phyloP scores from a whole-genome alignment of 495 filamentous ascomycete genomes.

The Opeltia flavorubescens region DNA sequence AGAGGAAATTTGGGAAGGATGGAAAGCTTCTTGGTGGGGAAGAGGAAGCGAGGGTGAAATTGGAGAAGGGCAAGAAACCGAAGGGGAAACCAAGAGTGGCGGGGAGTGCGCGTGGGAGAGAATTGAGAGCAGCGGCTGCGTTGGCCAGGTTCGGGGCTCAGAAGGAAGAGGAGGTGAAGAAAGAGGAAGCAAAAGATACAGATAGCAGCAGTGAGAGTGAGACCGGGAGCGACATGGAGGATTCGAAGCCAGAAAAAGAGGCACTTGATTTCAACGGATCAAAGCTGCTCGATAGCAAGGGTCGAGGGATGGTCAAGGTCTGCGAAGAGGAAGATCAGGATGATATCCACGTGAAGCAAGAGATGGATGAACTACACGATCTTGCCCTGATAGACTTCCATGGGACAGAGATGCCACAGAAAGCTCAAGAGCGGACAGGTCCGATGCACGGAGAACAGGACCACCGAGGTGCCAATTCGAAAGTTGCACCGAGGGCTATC shows the following conservation, averaged over 20 bases:
- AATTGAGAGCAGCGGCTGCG: slow-evolving; percentile 62
- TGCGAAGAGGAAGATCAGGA: slow-evolving; percentile 55
- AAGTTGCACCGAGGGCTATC: neutral
- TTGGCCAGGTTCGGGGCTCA: slow-evolving; percentile 50
- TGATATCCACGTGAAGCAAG: slow-evolving; percentile 43
- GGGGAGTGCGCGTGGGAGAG: slow-evolving; percentile 51
- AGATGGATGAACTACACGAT: slow-evolving; percentile 43
- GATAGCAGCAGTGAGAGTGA: slow-evolving; percentile 23
- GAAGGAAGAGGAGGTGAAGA: slow-evolving; percentile 22
- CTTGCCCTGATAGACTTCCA: slow-evolving; percentile 9
- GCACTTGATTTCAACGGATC: slow-evolving; percentile 42
- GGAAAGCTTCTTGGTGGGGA: slow-evolving; percentile 55
- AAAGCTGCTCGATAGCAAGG: slow-evolving; percentile 44
- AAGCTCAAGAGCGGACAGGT: neutral
- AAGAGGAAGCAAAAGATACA: slow-evolving; percentile 12
- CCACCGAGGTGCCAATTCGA: neutral
- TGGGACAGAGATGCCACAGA: neutral
- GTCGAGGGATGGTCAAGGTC: slow-evolving; percentile 48
- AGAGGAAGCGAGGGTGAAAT: slow-evolving; percentile 39
- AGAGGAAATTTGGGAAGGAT: slow-evolving; percentile 59
- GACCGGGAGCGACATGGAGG: slow-evolving; percentile 20
- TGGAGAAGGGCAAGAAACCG: slow-evolving; percentile 48
- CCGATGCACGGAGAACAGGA: neutral
- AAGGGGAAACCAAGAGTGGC: slow-evolving; percentile 58
- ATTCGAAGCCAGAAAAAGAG: slow-evolving; percentile 17